Evolutionary conservation across 1,284 basidiomycete genomes (phyloP), one percentile per base, ranked within the genome.

Genomic region (Flammula alnicola): DNA sequence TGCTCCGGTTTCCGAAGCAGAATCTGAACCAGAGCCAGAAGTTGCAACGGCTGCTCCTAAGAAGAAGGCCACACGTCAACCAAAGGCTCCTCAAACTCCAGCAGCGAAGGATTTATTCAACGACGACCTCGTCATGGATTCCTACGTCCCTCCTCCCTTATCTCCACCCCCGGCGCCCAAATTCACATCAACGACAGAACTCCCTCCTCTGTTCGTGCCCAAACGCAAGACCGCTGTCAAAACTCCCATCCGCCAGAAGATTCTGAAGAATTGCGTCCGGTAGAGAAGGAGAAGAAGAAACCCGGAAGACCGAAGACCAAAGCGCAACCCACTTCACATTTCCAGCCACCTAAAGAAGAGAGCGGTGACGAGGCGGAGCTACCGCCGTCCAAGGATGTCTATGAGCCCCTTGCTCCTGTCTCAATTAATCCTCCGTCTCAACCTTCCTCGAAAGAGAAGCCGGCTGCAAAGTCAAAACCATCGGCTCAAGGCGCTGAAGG

Each of bases 191-290:
- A 40, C 45, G n/a, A 23, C 49, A 1, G 58, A 64, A 22, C 56
- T 65, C 35, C 49, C 59, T 10, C 63, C 64, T 17, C 43, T 68
- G 17, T 53, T 61, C 43, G 45, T 66, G 14, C 66, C 66, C n/a
- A 68, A 68, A 45, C 63, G 66, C 9, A 49, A 44, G 32, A 42
- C 43, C 2, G 44, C 50, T 8, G 44, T 30, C 20, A 45, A 50
- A 16, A 9, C 42, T 5, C 32, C 42, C n/a, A n/a, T n/a, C n/a
- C n/a, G n/a, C n/a, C n/a, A n/a, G n/a, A n/a, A n/a, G n/a, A n/a
- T n/a, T n/a, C n/a, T n/a, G n/a, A n/a, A n/a, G n/a, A n/a, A n/a
- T n/a, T n/a, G n/a, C n/a, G n/a, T n/a, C n/a, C n/a, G n/a, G n/a
- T n/a, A n/a, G n/a, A n/a, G n/a, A n/a, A n/a, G 32, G 51, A 48